These are phyloP conservation scores for Urochloa ruziziensis DNA, from an alignment of 176 grass and related monocot genomes.

Conservation along the genomic window DNA sequence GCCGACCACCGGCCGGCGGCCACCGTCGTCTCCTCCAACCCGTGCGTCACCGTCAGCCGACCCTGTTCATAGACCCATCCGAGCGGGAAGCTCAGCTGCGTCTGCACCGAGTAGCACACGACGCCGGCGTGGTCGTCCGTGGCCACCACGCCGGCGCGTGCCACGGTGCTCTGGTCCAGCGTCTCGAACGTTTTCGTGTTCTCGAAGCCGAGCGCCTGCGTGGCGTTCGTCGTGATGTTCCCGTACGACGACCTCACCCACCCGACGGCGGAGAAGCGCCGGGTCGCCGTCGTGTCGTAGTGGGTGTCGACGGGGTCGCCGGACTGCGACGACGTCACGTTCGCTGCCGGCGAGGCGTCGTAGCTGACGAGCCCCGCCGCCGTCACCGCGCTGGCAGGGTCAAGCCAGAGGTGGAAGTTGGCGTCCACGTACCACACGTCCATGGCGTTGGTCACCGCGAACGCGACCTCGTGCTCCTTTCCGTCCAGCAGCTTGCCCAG, in stretches of 20 bases:
- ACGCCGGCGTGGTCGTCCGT: conserved; percentile 33
- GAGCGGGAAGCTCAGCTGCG: conserved; percentile 47
- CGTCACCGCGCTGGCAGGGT: background rate
- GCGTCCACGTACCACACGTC: conserved; percentile 11
- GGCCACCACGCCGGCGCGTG: too few species aligned
- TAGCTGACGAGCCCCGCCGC: background rate
- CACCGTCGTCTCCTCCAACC: conserved; percentile 10
- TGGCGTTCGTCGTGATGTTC: conserved; percentile 51
- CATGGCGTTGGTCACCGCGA: conserved; percentile 64
- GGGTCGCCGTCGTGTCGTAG: background rate
- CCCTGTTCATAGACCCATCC: background rate
- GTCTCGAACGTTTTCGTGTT: conserved; percentile 32
- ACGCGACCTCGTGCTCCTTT: conserved; percentile 55
- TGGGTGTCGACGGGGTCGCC: background rate
- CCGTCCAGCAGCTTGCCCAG: conserved; percentile 70
- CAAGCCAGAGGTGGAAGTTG: conserved; percentile 13
- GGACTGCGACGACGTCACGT: background rate
- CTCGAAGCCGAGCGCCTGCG: conserved; percentile 43
- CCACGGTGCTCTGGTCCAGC: conserved; percentile 35
- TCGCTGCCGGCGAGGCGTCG: background rate
- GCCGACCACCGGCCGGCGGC: conserved; percentile 15
- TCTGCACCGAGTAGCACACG: conserved; percentile 38
- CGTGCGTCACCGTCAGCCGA: background rate
- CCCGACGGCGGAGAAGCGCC: conserved; percentile 44
- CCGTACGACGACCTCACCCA: conserved; percentile 78